A percentile compares a stretch with the other conserved stretches of the same genome.
These are phyloP conservation scores for Hypoxylon sp. DNA, from an alignment of 2,329 filamentous ascomycete genomes.

Conservation along the genomic window DNA sequence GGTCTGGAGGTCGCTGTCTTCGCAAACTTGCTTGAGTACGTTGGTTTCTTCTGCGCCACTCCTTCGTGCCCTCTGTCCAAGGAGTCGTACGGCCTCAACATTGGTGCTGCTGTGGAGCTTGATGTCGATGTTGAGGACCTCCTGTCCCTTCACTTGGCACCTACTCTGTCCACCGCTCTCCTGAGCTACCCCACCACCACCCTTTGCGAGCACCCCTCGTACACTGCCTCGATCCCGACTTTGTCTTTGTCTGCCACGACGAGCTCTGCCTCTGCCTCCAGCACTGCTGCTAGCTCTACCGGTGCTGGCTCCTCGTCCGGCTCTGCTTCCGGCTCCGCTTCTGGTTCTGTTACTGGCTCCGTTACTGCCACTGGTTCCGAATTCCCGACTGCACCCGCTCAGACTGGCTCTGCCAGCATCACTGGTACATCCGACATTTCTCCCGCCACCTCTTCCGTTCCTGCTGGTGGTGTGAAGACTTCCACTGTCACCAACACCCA, in stretches of 20 bases:
- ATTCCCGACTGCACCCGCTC: constrained; percentile 2
- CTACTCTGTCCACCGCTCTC: constrained; percentile 60
- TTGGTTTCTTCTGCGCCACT: constrained; percentile 58
- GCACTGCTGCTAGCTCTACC: constrained; percentile 21
- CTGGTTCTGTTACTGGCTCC: constrained; percentile 13
- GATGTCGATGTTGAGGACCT: constrained; percentile 56
- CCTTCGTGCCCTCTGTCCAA: constrained; percentile 57
- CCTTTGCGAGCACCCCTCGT: constrained; percentile 54
- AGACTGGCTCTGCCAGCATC: constrained; percentile 20
- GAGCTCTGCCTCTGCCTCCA: constrained; percentile 20
- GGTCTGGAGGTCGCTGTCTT: constrained; percentile 64
- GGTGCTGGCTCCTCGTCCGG: constrained; percentile 5
- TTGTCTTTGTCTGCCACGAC: constrained; percentile 31
- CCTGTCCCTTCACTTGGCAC: constrained; percentile 58
- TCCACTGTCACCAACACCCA: constrained; percentile 47
- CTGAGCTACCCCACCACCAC: constrained; percentile 57
- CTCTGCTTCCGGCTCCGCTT: constrained; percentile 9
- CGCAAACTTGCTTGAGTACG: constrained; percentile 69
- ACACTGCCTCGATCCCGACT: constrained; percentile 37
- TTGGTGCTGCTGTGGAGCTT: constrained; percentile 57
- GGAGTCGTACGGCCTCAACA: constrained; percentile 59
- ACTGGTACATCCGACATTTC: constrained; percentile 15
- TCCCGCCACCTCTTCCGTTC: constrained; percentile 7
- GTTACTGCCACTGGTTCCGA: constrained; percentile 32
- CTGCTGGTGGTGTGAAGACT: constrained; percentile 36